Evolutionary conservation across 2,329 filamentous ascomycete species (phyloP), one percentile per base, ranked within the genome.

Genomic region (Aspergillus spinulosporus): DNA sequence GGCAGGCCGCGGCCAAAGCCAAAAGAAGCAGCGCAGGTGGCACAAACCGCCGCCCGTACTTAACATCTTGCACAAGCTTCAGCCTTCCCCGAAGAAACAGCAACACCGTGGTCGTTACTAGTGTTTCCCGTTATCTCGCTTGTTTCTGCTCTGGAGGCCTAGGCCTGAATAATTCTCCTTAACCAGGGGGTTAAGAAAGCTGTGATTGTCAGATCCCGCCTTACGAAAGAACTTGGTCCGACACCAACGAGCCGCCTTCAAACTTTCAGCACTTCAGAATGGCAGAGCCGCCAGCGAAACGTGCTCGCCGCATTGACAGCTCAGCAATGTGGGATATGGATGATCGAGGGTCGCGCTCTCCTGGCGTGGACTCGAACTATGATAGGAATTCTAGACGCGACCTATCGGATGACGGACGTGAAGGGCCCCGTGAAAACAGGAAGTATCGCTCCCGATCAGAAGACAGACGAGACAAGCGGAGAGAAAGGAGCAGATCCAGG

Each of bases 311-410:
- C 48, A 77, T 77, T n/a, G 84, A 87, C 63, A 84, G 81, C 70
- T 81, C 80, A 50, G 78, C 82, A 51, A 84, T 84, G 80, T 84
- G 84, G 82, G 85, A 88, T 59, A 66, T 69, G 55, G 71, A 73
- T 51, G 71, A 75, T 40, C 68, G 63, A 15, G 64, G 60, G 29
- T 61, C 64, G 29, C 66, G 64, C 36, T 64, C 64, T 6, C 60
- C 63, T 40, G 73, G 68, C 32, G 54, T 63, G 53, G 68, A 65
- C 21, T 61, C 65, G 52, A 67, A 66, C 7, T 52, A 55, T 48
- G 74, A 69, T 68, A 78, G 56, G 68, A 76, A 57, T 56, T 73
- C 66, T 57, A 67, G 66, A 56, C 69, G 64, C 69, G 77, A 64
- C 66, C 70, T 28, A 67, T 71, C 58, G 26, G 59, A 49, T 64